A percentile compares a stretch with the other conserved stretches of the same genome.
phyloP scores from a whole-genome alignment of 768 basidiomycete species.

The Xerocomus brunneocitrinus region DNA sequence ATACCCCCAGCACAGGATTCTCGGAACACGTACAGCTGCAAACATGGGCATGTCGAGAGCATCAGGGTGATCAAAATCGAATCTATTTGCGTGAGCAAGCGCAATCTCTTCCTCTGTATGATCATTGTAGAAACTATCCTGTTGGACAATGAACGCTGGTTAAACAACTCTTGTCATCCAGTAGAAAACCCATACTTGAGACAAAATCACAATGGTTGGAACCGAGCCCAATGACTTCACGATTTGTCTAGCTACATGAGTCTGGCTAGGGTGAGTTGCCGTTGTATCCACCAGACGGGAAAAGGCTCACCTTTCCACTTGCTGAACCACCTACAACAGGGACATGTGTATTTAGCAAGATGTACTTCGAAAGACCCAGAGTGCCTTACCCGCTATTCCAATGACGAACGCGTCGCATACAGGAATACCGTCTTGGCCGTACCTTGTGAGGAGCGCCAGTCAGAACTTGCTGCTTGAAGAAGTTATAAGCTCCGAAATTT shows the following conservation, averaged over 20 bases:
- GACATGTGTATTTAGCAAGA: not conserved
- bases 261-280: conserved; percentile 40
- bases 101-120: conserved; percentile 75
- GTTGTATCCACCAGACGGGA: not conserved
- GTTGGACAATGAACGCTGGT: conserved; percentile 1
- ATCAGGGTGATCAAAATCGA: conserved; percentile 90
- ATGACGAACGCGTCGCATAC: conserved; percentile 78
- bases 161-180: not conserved
- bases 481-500: conserved; percentile 8
- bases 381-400: conserved; percentile 64
- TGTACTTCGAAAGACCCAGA: conserved; percentile 12
- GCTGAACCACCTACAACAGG: conserved; percentile 66
- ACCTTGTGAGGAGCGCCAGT: conserved; percentile 44
- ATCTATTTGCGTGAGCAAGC: conserved; percentile 74
- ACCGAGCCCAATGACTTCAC: conserved; percentile 77
- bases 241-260: conserved; percentile 81
- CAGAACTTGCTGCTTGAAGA: conserved; percentile 8
- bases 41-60: conserved; percentile 90
- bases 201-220: conserved; percentile 86
- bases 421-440: conserved; percentile 67
- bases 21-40: conserved; percentile 51
- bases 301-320: conserved; percentile 69
- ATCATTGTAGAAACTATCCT: conserved; percentile 93
- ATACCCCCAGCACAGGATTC: not conserved
- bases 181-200: conserved; percentile 50